Conservation (phyloP, 805 yeast genomes). For the Wickerhamia fluorescens region DNA sequence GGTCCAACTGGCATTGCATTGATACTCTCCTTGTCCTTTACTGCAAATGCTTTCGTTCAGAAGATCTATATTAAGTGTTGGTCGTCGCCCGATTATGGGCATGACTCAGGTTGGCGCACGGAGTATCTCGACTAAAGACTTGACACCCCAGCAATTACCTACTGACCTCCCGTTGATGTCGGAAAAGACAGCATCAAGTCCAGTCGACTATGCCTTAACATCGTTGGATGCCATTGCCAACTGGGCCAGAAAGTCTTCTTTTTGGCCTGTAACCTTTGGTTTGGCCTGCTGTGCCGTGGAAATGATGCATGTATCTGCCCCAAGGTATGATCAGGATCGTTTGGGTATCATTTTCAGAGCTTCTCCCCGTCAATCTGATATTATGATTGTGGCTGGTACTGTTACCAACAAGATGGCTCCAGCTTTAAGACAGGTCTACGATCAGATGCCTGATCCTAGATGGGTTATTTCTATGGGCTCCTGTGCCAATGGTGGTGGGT, state of each 20-base stretch:
- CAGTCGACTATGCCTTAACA: conserved; percentile 75
- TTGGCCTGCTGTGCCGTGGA: conserved; percentile 92
- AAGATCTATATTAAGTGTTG: conserved; percentile 17
- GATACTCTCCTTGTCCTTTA: too few relatives aligned
- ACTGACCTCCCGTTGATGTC: conserved; percentile 67
- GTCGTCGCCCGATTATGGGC: conserved; percentile 9
- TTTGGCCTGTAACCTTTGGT: conserved; percentile 92
- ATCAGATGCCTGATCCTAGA: conserved; percentile 91
- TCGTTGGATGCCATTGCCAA: conserved; percentile 75
- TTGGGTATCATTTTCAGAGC: conserved; percentile 91
- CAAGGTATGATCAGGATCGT: conserved; percentile 88
- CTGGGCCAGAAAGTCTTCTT: conserved; percentile 89
- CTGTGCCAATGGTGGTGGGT: conserved; percentile 92
- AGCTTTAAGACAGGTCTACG: conserved; percentile 85
- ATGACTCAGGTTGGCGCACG: conserved; percentile 13
- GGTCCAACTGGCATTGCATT: too few relatives aligned
- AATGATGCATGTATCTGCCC: conserved; percentile 91
- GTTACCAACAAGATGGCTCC: conserved; percentile 92
- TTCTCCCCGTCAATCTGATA: conserved; percentile 87
- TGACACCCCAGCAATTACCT: conserved; percentile 48
- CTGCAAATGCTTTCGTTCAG: conserved; percentile 8
- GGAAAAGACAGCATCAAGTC: conserved; percentile 45
- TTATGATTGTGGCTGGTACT: conserved; percentile 89
- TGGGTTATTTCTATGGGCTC: conserved; percentile 95
- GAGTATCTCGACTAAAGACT: conserved; percentile 30